Evolutionary conservation across 2,329 filamentous ascomycete genomes (phyloP).

Genomic region (Sclerotinia minor): DNA sequence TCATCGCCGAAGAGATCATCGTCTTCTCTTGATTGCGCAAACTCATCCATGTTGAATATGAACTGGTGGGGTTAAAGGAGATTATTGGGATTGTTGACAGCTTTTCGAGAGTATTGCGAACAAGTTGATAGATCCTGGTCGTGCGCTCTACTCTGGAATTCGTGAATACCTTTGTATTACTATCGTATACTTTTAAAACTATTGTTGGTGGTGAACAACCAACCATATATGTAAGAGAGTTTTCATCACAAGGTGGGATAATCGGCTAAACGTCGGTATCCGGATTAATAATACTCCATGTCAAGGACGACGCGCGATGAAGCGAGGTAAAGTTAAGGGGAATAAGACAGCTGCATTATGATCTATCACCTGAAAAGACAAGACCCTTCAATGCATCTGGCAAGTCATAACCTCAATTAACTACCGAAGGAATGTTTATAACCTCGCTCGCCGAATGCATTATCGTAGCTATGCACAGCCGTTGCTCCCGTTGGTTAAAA

Average conservation of each 20-base stretch:
- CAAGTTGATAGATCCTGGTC: too few relatives aligned
- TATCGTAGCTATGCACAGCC: too few relatives aligned
- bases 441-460: too few relatives aligned
- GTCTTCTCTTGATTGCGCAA: conserved; percentile 41
- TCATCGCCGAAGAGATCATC: conserved; percentile 43
- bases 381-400: too few relatives aligned
- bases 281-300: conserved; percentile 1
- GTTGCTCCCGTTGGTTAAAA: too few relatives aligned
- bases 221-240: background rate
- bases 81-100: background rate
- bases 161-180: background rate
- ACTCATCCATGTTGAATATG: conserved; percentile 38
- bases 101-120: background rate
- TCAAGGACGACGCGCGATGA: background rate
- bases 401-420: too few relatives aligned
- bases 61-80: conserved; percentile 11
- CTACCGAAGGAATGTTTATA: too few relatives aligned
- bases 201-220: conserved; percentile 1
- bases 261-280: background rate
- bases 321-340: background rate
- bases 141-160: background rate
- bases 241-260: conserved; percentile 13
- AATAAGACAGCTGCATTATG: too few relatives aligned
- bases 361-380: too few relatives aligned
- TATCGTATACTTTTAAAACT: background rate